phyloP scores from a whole-genome alignment of 2,329 filamentous ascomycete species.

The Drechslerella coelobrocha region DNA sequence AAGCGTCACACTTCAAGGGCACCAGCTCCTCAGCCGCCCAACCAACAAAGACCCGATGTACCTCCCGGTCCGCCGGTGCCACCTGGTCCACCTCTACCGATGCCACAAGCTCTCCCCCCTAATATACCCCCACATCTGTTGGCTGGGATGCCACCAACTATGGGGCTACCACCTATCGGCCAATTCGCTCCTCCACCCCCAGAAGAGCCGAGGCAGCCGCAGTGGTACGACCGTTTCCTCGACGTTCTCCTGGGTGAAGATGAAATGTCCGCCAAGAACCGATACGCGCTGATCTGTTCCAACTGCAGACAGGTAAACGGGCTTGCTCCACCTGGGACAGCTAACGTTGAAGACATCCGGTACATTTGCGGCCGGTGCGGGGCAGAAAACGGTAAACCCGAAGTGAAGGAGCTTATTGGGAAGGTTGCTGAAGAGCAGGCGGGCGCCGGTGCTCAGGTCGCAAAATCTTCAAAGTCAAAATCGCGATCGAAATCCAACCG shows the following conservation, averaged over 20 bases:
- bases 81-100: neutral
- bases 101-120: conserved; percentile 43
- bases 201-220: conserved; percentile 60
- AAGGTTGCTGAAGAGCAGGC: conserved; percentile 62
- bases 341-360: conserved; percentile 74
- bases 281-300: conserved; percentile 82
- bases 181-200: conserved; percentile 54
- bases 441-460: conserved; percentile 18
- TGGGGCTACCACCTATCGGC: conserved; percentile 46
- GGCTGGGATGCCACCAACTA: conserved; percentile 22
- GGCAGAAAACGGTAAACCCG: conserved; percentile 79
- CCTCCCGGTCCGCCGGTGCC: conserved; percentile 26
- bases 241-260: conserved; percentile 94
- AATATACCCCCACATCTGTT: conserved; percentile 29
- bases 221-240: conserved; percentile 94
- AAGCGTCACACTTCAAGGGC: conserved; percentile 52
- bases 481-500: conserved; percentile 4
- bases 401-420: conserved; percentile 74
- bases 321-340: conserved; percentile 87
- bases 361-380: conserved; percentile 92
- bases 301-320: conserved; percentile 90
- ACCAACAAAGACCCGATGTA: conserved; percentile 12
- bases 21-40: neutral
- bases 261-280: conserved; percentile 88
- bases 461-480: conserved; percentile 28